Evolutionary conservation across 768 basidiomycete genomes (phyloP).

Genomic region (Pleurotus eryngii): DNA sequence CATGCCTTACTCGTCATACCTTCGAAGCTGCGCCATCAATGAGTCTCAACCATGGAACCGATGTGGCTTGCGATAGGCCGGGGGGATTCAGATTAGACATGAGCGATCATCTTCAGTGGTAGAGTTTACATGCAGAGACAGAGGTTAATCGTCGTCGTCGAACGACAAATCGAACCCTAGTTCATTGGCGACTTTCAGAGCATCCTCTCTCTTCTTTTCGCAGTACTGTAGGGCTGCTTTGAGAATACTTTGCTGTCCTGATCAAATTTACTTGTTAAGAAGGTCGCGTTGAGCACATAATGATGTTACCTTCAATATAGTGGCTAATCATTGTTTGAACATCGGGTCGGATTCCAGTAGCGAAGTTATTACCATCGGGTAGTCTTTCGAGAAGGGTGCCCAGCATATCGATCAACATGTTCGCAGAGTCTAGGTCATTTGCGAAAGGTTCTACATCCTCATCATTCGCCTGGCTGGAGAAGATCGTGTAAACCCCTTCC

Average conservation of each 20-base stretch:
- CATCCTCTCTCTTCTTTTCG: slow-evolving; percentile 41
- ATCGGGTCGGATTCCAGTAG: slow-evolving; percentile 31
- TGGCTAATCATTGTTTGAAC: slow-evolving; percentile 63
- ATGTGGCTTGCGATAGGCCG: too few relatives aligned
- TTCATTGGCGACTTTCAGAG: slow-evolving; percentile 44
- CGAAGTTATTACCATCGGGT: slow-evolving; percentile 24
- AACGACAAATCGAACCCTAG: slow-evolving; percentile 54
- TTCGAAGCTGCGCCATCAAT: too few relatives aligned
- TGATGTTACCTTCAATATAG: slow-evolving; percentile 58
- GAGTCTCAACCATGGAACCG: too few relatives aligned
- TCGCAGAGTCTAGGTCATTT: slow-evolving; percentile 66
- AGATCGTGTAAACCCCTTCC: slow-evolving; percentile 44
- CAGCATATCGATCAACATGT: slow-evolving; percentile 66
- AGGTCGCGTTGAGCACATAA: neutral
- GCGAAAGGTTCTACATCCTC: slow-evolving; percentile 41
- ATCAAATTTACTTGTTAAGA: neutral
- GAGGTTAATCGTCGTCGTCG: slow-evolving; percentile 25
- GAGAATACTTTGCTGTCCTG: slow-evolving; percentile 63
- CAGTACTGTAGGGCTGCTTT: slow-evolving; percentile 49
- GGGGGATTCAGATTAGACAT: too few relatives aligned
- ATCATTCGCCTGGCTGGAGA: slow-evolving; percentile 12
- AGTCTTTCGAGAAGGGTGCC: slow-evolving; percentile 45
- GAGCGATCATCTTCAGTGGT: too few relatives aligned
- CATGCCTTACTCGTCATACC: too few relatives aligned
- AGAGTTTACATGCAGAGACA: too few relatives aligned